phyloP scores from a whole-genome alignment of 2,329 filamentous ascomycete species.

The Colletotrichum coccodes region DNA sequence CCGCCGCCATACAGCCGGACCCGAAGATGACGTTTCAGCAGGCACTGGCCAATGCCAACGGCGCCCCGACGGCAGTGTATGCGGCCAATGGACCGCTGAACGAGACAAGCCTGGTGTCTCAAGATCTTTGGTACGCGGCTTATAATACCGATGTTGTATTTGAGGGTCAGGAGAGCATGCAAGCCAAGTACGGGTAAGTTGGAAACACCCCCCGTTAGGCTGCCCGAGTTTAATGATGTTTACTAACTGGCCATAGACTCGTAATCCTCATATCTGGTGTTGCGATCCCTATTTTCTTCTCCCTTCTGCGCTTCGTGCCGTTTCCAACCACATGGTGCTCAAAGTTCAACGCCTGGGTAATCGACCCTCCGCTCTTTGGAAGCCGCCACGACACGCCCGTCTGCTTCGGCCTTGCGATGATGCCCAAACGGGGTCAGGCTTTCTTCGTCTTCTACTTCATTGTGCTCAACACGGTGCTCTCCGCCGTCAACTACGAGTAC shows the following conservation, averaged over 20 bases:
- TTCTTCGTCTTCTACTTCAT: slow-evolving; percentile 54
- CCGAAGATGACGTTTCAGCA: neutral
- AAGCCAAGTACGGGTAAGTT: neutral
- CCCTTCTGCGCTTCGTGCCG: slow-evolving; percentile 43
- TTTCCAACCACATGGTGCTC: slow-evolving; percentile 32
- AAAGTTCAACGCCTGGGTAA: slow-evolving; percentile 36
- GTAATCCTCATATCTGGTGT: slow-evolving; percentile 37
- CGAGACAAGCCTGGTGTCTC: neutral
- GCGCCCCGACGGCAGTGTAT: neutral
- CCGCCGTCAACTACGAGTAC: slow-evolving; percentile 40
- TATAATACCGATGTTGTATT: neutral
- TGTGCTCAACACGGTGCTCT: slow-evolving; percentile 47
- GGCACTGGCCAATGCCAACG: neutral
- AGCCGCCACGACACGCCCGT: slow-evolving; percentile 34
- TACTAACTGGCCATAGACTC: slow-evolving; percentile 29
- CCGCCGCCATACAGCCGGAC: neutral
- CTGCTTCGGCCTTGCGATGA: slow-evolving; percentile 32
- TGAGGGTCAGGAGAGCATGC: neutral
- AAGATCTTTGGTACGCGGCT: neutral
- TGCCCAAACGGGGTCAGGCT: slow-evolving; percentile 40
- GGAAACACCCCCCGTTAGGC: neutral
- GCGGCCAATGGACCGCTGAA: neutral
- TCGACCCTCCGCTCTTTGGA: slow-evolving; percentile 38
- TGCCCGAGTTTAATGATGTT: neutral
- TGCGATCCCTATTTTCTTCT: slow-evolving; percentile 41